A percentile compares a stretch with the other conserved stretches of the same genome.
Evolutionary conservation across 1,139 yeast species (phyloP).

Genomic region (Lodderomyces parapsilosis): DNA sequence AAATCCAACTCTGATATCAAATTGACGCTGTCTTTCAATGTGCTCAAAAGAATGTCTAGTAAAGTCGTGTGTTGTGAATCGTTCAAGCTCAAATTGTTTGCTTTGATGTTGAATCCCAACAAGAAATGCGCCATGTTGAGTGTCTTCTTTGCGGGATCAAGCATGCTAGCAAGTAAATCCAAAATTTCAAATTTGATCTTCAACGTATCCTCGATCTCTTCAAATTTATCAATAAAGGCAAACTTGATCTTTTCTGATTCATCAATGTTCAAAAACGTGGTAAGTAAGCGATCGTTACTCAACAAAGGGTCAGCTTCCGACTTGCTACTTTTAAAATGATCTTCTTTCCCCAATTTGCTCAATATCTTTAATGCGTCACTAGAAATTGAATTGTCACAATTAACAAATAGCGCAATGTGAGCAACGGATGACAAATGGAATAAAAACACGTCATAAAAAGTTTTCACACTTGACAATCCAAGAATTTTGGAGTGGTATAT

Average conservation of each 20-base stretch:
- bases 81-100: slow-evolving; percentile 19
- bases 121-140: slow-evolving; percentile 71
- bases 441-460: slow-evolving; percentile 69
- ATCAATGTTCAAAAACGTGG: slow-evolving; percentile 70
- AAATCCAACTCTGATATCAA: slow-evolving; percentile 38
- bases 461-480: slow-evolving; percentile 61
- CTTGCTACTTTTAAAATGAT: slow-evolving; percentile 38
- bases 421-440: slow-evolving; percentile 69
- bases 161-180: slow-evolving; percentile 53
- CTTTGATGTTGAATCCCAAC: slow-evolving; percentile 59
- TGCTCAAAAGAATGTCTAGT: slow-evolving; percentile 50
- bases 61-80: slow-evolving; percentile 40
- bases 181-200: slow-evolving; percentile 58
- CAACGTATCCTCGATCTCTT: slow-evolving; percentile 38
- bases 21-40: slow-evolving; percentile 49
- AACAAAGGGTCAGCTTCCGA: slow-evolving; percentile 37
- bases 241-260: slow-evolving; percentile 69
- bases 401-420: slow-evolving; percentile 69
- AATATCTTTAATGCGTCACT: slow-evolving; percentile 54
- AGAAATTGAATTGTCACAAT: slow-evolving; percentile 55
- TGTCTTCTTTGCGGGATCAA: slow-evolving; percentile 45
- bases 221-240: slow-evolving; percentile 72
- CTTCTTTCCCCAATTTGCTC: slow-evolving; percentile 47
- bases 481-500: slow-evolving; percentile 50
- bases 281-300: slow-evolving; percentile 63